Evolutionary conservation across 306 rosid genomes (phyloP).

Genomic region (Morella rubra): DNA sequence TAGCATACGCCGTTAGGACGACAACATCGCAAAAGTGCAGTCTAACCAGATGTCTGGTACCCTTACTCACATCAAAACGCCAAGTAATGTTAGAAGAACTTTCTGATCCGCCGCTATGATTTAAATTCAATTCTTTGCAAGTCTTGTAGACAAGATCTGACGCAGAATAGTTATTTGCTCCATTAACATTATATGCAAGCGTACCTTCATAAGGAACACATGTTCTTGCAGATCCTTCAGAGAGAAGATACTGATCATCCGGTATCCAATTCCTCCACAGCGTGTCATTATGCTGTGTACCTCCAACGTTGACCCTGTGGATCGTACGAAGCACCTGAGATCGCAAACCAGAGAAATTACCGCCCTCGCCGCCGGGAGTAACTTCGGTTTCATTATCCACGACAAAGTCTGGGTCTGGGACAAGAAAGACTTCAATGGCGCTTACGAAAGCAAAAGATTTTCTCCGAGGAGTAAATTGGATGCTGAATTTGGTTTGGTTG

Average conservation of each 20-base stretch:
- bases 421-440: conserved; percentile 46
- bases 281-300: conserved; percentile 1
- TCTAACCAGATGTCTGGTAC: conserved; percentile 30
- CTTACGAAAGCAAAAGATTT: conserved; percentile 43
- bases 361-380: not conserved
- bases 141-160: conserved; percentile 32
- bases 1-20: accelerated
- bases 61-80: conserved; percentile 34
- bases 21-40: conserved; percentile 42
- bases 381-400: accelerated
- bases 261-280: conserved; percentile 36
- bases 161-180: conserved; percentile 7
- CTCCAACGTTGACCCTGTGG: conserved; percentile 46
- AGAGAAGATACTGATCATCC: conserved; percentile 31
- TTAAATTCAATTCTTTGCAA: not conserved
- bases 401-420: conserved; percentile 21
- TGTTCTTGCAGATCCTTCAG: not conserved
- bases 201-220: accelerated
- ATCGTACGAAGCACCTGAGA: conserved; percentile 18
- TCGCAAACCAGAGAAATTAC: not conserved
- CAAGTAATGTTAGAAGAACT: conserved; percentile 23
- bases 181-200: not conserved
- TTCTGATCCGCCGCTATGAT: accelerated
- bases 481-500: not conserved
- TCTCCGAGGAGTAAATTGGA: conserved; percentile 28